phyloP scores from a whole-genome alignment of 352 stramenopile genomes.

The Phytophthora hybrid region DNA sequence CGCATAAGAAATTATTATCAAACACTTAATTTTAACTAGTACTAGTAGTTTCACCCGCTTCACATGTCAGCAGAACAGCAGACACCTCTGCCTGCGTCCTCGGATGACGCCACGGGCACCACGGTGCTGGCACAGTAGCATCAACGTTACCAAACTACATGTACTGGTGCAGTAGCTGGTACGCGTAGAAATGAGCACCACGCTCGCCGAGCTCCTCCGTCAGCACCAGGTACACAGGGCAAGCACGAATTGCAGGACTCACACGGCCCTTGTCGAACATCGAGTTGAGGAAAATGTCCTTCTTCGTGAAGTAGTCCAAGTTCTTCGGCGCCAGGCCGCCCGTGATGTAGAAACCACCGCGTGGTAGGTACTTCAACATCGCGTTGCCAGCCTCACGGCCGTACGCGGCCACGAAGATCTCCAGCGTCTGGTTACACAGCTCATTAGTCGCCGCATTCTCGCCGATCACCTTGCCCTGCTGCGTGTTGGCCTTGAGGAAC shows the following conservation, averaged over 20 bases:
- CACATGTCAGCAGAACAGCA: too few relatives aligned
- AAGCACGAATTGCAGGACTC: slow-evolving; percentile 66
- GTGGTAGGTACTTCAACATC: slow-evolving; percentile 95
- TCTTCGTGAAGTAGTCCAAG: slow-evolving; percentile 91
- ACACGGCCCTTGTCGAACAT: slow-evolving; percentile 91
- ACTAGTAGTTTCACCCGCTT: too few relatives aligned
- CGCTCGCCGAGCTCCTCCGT: slow-evolving; percentile 91
- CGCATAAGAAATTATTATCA: too few relatives aligned
- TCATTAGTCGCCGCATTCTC: slow-evolving; percentile 85
- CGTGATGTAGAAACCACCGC: slow-evolving; percentile 96
- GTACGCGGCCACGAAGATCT: slow-evolving; percentile 96
- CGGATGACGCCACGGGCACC: too few relatives aligned
- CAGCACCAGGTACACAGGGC: slow-evolving; percentile 90
- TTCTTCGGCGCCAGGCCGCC: slow-evolving; percentile 97
- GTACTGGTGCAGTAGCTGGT: slow-evolving; percentile 65
- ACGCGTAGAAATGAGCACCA: slow-evolving; percentile 88
- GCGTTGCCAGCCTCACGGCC: slow-evolving; percentile 48
- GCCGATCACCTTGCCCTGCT: slow-evolving; percentile 82
- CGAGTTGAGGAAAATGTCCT: slow-evolving; percentile 74
- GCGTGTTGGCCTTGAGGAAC: slow-evolving; percentile 55
- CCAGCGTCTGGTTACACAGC: slow-evolving; percentile 87
- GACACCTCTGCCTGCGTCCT: slow-evolving; percentile 37
- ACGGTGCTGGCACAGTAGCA: background rate
- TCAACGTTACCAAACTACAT: slow-evolving; percentile 19
- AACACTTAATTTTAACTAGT: too few relatives aligned